Base-by-base conservation (phyloP, 2,329 filamentous ascomycete genomes). In the Penicillium sclerotiorum region DNA sequence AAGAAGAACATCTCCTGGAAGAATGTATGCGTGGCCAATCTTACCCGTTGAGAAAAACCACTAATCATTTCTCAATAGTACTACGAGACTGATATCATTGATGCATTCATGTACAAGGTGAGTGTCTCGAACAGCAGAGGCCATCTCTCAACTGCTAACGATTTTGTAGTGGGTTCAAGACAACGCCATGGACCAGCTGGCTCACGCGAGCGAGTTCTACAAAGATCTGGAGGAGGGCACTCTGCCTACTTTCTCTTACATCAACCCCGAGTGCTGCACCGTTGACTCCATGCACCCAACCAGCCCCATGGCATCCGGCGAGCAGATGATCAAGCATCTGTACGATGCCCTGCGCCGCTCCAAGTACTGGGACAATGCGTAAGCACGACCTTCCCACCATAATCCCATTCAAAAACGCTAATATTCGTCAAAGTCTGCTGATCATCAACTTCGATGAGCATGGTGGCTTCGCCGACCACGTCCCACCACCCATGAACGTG, bases 211-310 rank as follows among this genome's bases (percentile, higher is more conserved):
- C 37, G 47, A 67, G 15, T 92, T 93, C 74, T 79, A 85, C 60
- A 73, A 78, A 44, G 89, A 93, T 63, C 77, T 91, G 7, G 73
- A 80, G 49, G 72, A 71, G 50, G 73, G 84, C 58, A 80, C 73
- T 15, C 79, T 91, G n/a, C 88, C 88, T 1, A 87, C 89, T 70
- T 88, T 84, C 70, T 78, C 80, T 17, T 76, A 75, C 53, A 72
- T 76, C 46, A 76, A 75, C 22, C 73, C 74, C 1, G 75, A 76
- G 45, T 67, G 65, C 53, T 68, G 65, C 52, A 60, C 54, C 15
- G 56, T 72, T 39, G 52, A 66, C 40, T 72, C 69, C 2, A 73
- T 74, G 68, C 71, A 73, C 50, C 71, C 71, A 2, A 67, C 64
- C n/a, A 67, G 62, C 40, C 69, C 67, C 46, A 68, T 71, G 59